Evolutionary conservation across 2,329 filamentous ascomycete species (phyloP).

Genomic region (Ceratocystis lukuohia): DNA sequence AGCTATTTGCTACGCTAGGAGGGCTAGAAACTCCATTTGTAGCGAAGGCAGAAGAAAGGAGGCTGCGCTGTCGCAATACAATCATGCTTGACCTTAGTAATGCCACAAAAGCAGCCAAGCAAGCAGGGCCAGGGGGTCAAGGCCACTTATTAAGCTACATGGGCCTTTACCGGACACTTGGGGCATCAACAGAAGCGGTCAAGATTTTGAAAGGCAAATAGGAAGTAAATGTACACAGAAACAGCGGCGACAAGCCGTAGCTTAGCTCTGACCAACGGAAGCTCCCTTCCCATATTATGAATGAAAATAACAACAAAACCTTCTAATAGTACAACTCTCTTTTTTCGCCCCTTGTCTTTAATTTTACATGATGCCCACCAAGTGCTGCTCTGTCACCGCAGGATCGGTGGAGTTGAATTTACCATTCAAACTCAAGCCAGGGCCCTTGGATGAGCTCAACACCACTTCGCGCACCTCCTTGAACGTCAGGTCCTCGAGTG

Average conservation of each 20-base stretch:
- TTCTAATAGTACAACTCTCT: slow-evolving; percentile 9
- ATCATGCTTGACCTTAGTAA: slow-evolving; percentile 42
- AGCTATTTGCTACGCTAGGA: slow-evolving; percentile 36
- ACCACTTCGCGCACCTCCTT: slow-evolving; percentile 49
- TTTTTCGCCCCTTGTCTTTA: slow-evolving; percentile 9
- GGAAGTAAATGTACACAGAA: not conserved
- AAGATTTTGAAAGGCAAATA: slow-evolving; percentile 29
- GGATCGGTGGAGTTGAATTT: slow-evolving; percentile 53
- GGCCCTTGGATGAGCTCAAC: slow-evolving; percentile 73
- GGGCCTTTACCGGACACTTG: slow-evolving; percentile 39
- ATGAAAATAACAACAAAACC: slow-evolving; percentile 1
- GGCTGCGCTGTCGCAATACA: slow-evolving; percentile 42
- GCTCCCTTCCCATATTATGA: slow-evolving; percentile 10
- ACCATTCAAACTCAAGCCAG: slow-evolving; percentile 76
- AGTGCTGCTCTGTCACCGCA: slow-evolving; percentile 37
- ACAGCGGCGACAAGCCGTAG: not conserved
- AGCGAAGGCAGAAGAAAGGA: slow-evolving; percentile 38
- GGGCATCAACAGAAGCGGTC: slow-evolving; percentile 40
- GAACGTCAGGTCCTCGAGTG: slow-evolving; percentile 45
- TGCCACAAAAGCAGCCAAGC: slow-evolving; percentile 34
- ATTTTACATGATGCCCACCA: slow-evolving; percentile 42
- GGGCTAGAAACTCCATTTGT: slow-evolving; percentile 37
- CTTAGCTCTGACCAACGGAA: slow-evolving; percentile 3
- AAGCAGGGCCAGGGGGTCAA: slow-evolving; percentile 32
- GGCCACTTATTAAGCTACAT: slow-evolving; percentile 38